Evolutionary conservation across 176 grass and related monocot genomes (phyloP).

Genomic region (Hsuehochloa calcarea): DNA sequence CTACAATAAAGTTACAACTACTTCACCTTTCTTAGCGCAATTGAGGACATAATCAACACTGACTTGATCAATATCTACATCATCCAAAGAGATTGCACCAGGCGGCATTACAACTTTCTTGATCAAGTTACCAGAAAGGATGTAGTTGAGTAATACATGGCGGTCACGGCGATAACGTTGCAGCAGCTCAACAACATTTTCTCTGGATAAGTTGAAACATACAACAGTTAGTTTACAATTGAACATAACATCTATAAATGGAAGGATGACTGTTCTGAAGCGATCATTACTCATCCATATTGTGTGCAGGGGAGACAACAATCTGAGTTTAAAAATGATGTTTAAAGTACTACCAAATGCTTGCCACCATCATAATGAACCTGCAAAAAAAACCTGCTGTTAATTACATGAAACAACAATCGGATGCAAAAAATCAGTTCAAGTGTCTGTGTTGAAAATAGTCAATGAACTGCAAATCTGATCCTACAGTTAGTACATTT

Average conservation of each 20-base stretch:
- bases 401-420: background rate
- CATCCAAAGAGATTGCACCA: slow-evolving; percentile 85
- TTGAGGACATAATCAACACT: slow-evolving; percentile 94
- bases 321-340: background rate
- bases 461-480: background rate
- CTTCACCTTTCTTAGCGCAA: slow-evolving; percentile 88
- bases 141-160: slow-evolving; percentile 85
- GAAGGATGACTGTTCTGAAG: background rate
- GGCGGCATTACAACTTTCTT: slow-evolving; percentile 99
- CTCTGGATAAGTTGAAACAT: slow-evolving; percentile 41
- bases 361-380: background rate
- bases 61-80: slow-evolving; percentile 94
- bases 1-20: background rate
- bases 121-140: slow-evolving; percentile 79
- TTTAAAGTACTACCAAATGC: background rate
- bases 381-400: background rate
- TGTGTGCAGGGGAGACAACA: background rate
- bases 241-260: background rate
- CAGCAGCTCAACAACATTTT: slow-evolving; percentile 71
- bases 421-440: background rate
- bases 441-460: background rate
- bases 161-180: slow-evolving; percentile 89
- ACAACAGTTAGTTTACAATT: background rate
- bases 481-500: background rate
- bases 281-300: slow-evolving; percentile 49